Conservation (phyloP, 306 rosid species). For the Ziziphus jujuba region DNA sequence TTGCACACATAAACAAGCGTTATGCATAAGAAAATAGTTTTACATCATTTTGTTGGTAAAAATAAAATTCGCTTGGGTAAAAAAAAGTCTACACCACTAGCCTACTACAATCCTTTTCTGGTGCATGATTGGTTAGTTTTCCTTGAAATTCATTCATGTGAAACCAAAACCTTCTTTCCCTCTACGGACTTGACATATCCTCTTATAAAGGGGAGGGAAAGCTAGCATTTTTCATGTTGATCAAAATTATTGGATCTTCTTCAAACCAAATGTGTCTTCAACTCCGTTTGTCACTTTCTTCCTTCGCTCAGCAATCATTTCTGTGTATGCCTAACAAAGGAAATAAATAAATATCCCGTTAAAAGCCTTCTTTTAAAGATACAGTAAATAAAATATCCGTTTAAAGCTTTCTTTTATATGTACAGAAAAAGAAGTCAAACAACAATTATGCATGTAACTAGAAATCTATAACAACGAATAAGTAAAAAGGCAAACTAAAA, state of each 20-base stretch:
- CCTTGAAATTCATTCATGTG: no score
- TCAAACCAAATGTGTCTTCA: constrained; percentile 81
- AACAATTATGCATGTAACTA: not conserved
- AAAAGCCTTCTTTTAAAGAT: not conserved
- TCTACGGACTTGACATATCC: no score
- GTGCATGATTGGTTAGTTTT: no score
- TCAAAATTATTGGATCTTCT: constrained; percentile 36
- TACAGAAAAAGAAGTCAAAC: not conserved
- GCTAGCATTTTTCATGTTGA: not conserved
- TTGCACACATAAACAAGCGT: no score
- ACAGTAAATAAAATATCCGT: not conserved
- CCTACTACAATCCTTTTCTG: no score
- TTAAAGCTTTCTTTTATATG: not conserved
- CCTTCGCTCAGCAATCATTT: constrained; percentile 82
- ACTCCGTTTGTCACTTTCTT: constrained; percentile 63
- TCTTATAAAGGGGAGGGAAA: not conserved
- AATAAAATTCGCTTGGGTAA: no score
- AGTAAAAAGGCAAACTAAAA: no score
- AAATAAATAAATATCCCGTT: constrained; percentile 8
- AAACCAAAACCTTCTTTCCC: no score
- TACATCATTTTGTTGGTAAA: no score
- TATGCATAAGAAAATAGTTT: no score
- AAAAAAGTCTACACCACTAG: no score
- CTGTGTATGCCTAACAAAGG: constrained; percentile 67
- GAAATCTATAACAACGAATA: no score